Conservation (phyloP, 1,284 basidiomycete species). For the Ceratobasidium sp. region DNA sequence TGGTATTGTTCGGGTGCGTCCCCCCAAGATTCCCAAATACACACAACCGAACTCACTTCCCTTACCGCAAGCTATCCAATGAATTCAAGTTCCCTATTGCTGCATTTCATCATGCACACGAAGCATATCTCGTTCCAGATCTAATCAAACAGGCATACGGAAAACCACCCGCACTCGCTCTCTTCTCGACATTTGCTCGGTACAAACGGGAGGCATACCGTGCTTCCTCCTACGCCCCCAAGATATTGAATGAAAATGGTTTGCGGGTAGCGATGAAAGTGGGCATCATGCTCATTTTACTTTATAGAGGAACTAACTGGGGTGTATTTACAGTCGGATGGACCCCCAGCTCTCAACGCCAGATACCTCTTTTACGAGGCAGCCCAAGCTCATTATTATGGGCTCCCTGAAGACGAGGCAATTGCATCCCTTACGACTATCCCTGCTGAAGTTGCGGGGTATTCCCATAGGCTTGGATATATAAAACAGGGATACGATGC, state of each 20-base stretch:
- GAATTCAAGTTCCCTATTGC: slow-evolving; percentile 84
- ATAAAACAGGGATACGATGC: slow-evolving; percentile 55
- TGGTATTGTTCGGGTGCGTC: slow-evolving; percentile 69
- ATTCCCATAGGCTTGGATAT: slow-evolving; percentile 80
- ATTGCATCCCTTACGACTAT: slow-evolving; percentile 76
- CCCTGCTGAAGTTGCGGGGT: slow-evolving; percentile 75
- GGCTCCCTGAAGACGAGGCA: slow-evolving; percentile 63
- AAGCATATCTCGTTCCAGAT: slow-evolving; percentile 82
- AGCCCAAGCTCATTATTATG: slow-evolving; percentile 82
- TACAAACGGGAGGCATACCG: slow-evolving; percentile 88
- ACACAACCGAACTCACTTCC: slow-evolving; percentile 30
- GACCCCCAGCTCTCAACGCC: slow-evolving; percentile 74
- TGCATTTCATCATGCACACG: slow-evolving; percentile 85
- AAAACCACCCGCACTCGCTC: slow-evolving; percentile 68
- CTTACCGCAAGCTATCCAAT: slow-evolving; percentile 65
- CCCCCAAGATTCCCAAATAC: not conserved
- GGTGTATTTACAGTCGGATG: slow-evolving; percentile 55
- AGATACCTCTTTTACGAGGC: slow-evolving; percentile 82
- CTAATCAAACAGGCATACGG: slow-evolving; percentile 75
- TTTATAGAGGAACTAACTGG: slow-evolving; percentile 47
- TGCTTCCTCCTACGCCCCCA: slow-evolving; percentile 82
- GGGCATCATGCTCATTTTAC: slow-evolving; percentile 60
- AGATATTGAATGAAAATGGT: slow-evolving; percentile 75
- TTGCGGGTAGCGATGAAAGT: slow-evolving; percentile 80
- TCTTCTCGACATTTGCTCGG: slow-evolving; percentile 71